phyloP scores from a whole-genome alignment of 768 basidiomycete genomes.

The Xerocomus potaroensis region DNA sequence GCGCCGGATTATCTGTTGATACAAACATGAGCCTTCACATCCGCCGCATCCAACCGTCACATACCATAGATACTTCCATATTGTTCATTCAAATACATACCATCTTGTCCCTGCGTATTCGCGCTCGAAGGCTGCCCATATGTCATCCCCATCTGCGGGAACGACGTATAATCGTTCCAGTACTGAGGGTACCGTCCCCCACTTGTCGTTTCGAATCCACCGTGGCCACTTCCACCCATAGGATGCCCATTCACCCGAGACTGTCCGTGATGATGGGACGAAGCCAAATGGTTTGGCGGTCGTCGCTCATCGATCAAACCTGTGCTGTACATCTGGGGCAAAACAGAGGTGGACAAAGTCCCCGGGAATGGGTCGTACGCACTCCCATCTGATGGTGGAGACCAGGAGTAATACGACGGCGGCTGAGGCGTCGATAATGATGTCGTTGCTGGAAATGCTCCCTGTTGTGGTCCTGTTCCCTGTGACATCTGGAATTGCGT shows the following conservation, averaged over 20 bases:
- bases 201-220: slow-evolving; percentile 18
- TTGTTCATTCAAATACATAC: slow-evolving; percentile 21
- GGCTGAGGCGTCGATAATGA: slow-evolving; percentile 9
- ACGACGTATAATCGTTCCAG: slow-evolving; percentile 54
- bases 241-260: slow-evolving; percentile 16
- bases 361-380: slow-evolving; percentile 37
- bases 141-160: slow-evolving; percentile 43
- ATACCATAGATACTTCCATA: slow-evolving; percentile 27
- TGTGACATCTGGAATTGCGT: slow-evolving; percentile 18
- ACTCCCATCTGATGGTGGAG: slow-evolving; percentile 29
- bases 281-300: slow-evolving; percentile 3
- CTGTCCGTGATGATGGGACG: slow-evolving; percentile 18
- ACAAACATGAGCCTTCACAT: neutral
- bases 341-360: slow-evolving; percentile 63
- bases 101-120: slow-evolving; percentile 16
- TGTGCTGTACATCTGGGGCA: slow-evolving; percentile 74
- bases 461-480: slow-evolving; percentile 6
- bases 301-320: slow-evolving; percentile 57
- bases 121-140: slow-evolving; percentile 26
- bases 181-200: slow-evolving; percentile 45
- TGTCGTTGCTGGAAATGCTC: slow-evolving; percentile 7
- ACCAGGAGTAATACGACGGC: slow-evolving; percentile 45
- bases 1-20: slow-evolving; percentile 9
- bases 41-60: slow-evolving; percentile 1
- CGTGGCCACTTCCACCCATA: slow-evolving; percentile 7